Base-by-base conservation (phyloP, 345 rosid genomes). In the Cardamine occulta region DNA sequence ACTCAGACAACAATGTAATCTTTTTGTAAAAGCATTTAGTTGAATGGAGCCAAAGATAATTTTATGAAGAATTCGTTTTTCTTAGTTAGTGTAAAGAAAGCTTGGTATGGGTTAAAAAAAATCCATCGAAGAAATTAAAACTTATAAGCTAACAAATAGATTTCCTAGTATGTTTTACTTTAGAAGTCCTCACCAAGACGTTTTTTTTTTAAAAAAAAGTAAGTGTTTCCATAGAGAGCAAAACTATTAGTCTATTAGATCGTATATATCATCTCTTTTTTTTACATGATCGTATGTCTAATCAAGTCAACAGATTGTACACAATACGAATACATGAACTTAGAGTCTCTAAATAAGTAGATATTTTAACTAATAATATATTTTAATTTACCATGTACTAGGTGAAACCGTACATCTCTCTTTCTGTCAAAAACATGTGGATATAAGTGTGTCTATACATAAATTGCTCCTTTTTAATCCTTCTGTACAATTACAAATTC, bases 401-500 rank as follows among this genome's bases (percentile, higher is more conserved):
- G 28, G 19, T 44, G 39, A 15, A 56, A 23, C 49, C 51, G 17
- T 48, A 24, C 55, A 66, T 57, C 64, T 65, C 24, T 64, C 29
- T 37, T 61, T 72, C 51, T 23, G 40, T 49, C 23, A 44, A 18
- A 7, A 51, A 54, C 32, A 19, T 54, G 58, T 66, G 15, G 48
- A 66, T 47, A 66, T 47, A 66, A 48, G 18, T 23, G 8, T 31
- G 29, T 70, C 0, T 35, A 58, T n/a, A 52, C 60, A 52, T 12
- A 63, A 34, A 15, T 12, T 32, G 59, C 48, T 60, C 58, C 75
- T 40, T 49, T 14, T 14, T 37, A 34, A 57, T 49, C 66, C 21
- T 47, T 74, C 39, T 59, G 24, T 67, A 59, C 53, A 32, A 11
- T n/a, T 58, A 59, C 24, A 66, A 52, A 52, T 63, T 42, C 48